Conservation (phyloP, 768 basidiomycete genomes). For the Chlorophyllum brunneum region DNA sequence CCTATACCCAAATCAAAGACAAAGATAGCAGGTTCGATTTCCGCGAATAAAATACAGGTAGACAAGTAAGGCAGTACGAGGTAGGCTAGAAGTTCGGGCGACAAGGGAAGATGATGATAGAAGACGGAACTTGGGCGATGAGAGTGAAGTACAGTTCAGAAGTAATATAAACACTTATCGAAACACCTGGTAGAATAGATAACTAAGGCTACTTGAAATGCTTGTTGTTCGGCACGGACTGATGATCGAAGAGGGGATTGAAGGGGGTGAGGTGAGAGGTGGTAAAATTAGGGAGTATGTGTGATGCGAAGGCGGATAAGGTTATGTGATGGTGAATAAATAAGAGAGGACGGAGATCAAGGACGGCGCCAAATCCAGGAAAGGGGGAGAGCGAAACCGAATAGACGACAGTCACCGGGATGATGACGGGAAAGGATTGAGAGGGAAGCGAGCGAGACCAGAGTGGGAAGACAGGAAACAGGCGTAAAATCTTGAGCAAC, state of each 20-base stretch:
- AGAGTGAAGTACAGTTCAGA: not conserved
- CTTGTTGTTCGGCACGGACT: not conserved
- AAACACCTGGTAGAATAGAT: slow-evolving; percentile 10
- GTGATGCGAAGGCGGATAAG: too few relatives aligned
- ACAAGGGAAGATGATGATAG: not conserved
- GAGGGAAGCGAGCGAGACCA: not conserved
- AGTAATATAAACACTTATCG: slow-evolving; percentile 12
- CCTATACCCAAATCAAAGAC: not conserved
- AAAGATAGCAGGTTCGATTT: slow-evolving; percentile 4
- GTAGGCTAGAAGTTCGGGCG: not conserved
- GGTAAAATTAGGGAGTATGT: slow-evolving; percentile 5
- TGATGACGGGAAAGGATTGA: not conserved
- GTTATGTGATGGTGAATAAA: slow-evolving; percentile 8
- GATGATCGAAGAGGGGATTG: not conserved
- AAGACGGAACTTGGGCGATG: not conserved
- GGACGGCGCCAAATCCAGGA: slow-evolving; percentile 1
- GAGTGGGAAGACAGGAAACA: not conserved
- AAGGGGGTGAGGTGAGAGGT: not conserved
- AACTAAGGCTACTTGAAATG: slow-evolving; percentile 10
- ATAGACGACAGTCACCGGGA: not conserved
- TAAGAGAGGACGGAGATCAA: not conserved
- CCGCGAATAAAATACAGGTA: slow-evolving; percentile 10
- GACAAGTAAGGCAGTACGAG: not conserved
- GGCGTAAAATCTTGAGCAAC: not conserved
- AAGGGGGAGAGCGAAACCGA: not conserved